Conservation (phyloP, 768 basidiomycete species). For the Chalciporus sphaerocephalus region DNA sequence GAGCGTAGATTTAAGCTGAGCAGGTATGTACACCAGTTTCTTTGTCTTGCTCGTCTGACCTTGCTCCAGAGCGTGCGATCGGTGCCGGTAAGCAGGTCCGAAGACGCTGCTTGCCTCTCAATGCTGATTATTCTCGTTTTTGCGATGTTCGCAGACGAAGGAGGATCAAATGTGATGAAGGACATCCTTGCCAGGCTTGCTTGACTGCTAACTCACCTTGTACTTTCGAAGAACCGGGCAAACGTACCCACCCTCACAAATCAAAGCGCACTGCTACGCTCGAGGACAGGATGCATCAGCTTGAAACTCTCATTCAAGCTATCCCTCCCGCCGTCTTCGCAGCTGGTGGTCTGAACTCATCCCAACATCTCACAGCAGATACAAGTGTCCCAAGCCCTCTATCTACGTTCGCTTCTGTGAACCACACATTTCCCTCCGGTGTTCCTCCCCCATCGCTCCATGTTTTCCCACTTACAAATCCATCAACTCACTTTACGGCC, state of each 20-base stretch:
- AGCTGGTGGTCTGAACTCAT: conserved; percentile 43
- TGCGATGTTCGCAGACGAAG: conserved; percentile 49
- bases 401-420: conserved; percentile 37
- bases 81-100: conserved; percentile 66
- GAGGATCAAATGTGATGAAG: conserved; percentile 85
- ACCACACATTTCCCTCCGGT: conserved; percentile 46
- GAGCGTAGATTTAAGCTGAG: conserved; percentile 85
- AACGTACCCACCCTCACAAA: conserved; percentile 82
- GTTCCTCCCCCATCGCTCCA: conserved; percentile 78
- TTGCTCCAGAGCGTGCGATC: conserved; percentile 74
- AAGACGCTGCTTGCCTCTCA: not conserved
- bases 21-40: conserved; percentile 46
- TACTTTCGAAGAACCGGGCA: conserved; percentile 84
- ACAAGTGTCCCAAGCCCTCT: conserved; percentile 32
- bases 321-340: conserved; percentile 80
- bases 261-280: conserved; percentile 82
- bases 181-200: conserved; percentile 85
- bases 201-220: conserved; percentile 77
- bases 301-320: conserved; percentile 79
- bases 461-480: conserved; percentile 74
- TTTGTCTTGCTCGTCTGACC: conserved; percentile 5
- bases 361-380: conserved; percentile 33
- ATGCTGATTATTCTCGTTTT: not conserved
- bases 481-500: conserved; percentile 69
- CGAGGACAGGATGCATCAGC: conserved; percentile 85